Percentiles rank a stretch among this genome's conserved stretches.
Evolutionary conservation across 2,329 filamentous ascomycete genomes (phyloP).

Genomic region (Piedraia hortae): DNA sequence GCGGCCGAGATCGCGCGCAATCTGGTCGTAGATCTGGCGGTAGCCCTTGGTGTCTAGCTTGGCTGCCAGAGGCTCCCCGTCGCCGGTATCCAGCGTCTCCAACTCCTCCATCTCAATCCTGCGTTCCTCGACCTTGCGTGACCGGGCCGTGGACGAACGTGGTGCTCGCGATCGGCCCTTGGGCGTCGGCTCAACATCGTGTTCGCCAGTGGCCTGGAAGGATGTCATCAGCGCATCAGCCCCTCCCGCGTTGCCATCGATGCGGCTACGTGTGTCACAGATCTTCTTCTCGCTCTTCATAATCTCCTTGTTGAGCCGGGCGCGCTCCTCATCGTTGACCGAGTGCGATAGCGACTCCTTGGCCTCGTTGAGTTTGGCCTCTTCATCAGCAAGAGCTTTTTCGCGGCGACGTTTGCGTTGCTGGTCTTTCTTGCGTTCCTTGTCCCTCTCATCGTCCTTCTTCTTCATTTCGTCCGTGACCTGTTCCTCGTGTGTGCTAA

Average conservation of each 20-base stretch:
- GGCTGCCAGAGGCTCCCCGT: slow-evolving; percentile 21
- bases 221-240: slow-evolving; percentile 63
- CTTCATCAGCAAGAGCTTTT: slow-evolving; percentile 74
- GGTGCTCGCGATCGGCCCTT: slow-evolving; percentile 22
- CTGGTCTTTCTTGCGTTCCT: slow-evolving; percentile 99
- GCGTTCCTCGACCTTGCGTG: slow-evolving; percentile 65
- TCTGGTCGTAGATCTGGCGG: slow-evolving; percentile 91
- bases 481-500: slow-evolving; percentile 47
- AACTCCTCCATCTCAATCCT: slow-evolving; percentile 36
- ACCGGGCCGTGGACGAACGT: slow-evolving; percentile 23
- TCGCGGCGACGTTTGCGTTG: slow-evolving; percentile 86
- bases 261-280: slow-evolving; percentile 60
- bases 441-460: slow-evolving; percentile 75
- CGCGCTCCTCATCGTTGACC: slow-evolving; percentile 55
- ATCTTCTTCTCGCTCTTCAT: slow-evolving; percentile 83
- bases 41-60: slow-evolving; percentile 30
- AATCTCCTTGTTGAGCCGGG: slow-evolving; percentile 57
- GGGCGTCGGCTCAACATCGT: slow-evolving; percentile 2
- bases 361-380: slow-evolving; percentile 55
- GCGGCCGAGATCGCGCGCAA: slow-evolving; percentile 78
- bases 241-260: slow-evolving; percentile 50
- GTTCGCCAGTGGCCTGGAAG: slow-evolving; percentile 28
- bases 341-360: slow-evolving; percentile 51
- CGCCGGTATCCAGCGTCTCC: slow-evolving; percentile 20
- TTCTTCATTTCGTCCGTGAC: slow-evolving; percentile 70